A percentile compares a stretch with the other conserved stretches of the same genome.
Conservation (phyloP, 164 flowering plant genomes). For the Hamamelis virginiana region DNA sequence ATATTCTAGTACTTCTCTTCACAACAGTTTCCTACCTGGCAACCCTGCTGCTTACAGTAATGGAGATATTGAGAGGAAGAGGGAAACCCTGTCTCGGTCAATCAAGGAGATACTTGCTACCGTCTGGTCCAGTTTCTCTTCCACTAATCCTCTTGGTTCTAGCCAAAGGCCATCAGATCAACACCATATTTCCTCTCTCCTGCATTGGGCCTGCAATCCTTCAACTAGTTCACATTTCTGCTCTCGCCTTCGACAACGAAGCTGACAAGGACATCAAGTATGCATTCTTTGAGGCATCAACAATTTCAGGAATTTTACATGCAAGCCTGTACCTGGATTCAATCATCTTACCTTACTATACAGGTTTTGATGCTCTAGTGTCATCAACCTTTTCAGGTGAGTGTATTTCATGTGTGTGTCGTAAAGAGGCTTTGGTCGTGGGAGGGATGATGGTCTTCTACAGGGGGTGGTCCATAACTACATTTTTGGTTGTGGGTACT, state of each 20-base stretch:
- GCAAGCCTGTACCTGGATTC: slow-evolving; percentile 49
- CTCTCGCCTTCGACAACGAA: slow-evolving; percentile 36
- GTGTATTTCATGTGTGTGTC: slow-evolving; percentile 49
- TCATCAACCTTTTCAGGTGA: slow-evolving; percentile 48
- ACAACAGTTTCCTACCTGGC: slow-evolving; percentile 28
- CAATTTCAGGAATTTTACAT: slow-evolving; percentile 52
- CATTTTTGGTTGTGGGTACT: slow-evolving; percentile 31
- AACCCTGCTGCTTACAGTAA: slow-evolving; percentile 22
- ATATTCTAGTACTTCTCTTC: slow-evolving; percentile 28
- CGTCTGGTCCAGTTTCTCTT: slow-evolving; percentile 55
- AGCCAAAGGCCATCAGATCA: slow-evolving; percentile 48
- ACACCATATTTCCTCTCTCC: slow-evolving; percentile 40
- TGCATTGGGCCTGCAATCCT: slow-evolving; percentile 44
- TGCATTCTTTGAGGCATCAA: slow-evolving; percentile 36
- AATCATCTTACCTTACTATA: slow-evolving; percentile 48
- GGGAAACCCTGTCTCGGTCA: neutral
- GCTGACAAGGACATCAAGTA: slow-evolving; percentile 26
- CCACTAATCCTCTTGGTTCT: slow-evolving; percentile 39
- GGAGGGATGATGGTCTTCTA: slow-evolving; percentile 44
- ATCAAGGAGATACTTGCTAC: slow-evolving; percentile 36
- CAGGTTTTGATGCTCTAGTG: slow-evolving; percentile 49
- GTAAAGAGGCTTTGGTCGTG: slow-evolving; percentile 37
- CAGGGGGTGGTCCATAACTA: slow-evolving; percentile 46
- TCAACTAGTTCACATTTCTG: slow-evolving; percentile 44
- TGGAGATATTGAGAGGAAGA: slow-evolving; percentile 16